Conservation (phyloP, 2,329 filamentous ascomycete species). For the Shiraia sp. region DNA sequence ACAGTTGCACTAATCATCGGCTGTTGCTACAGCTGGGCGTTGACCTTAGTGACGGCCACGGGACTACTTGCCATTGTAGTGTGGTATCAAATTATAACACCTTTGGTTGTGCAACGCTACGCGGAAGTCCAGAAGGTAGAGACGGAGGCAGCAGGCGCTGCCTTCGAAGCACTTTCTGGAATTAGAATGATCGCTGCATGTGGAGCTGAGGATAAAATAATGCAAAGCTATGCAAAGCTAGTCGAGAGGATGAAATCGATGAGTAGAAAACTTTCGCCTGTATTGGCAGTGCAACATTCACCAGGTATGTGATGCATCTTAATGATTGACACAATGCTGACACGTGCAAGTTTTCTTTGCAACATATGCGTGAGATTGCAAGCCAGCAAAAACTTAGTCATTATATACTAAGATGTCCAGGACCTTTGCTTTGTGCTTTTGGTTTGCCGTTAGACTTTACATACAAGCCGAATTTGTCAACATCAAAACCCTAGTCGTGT, state of each 20-base stretch:
- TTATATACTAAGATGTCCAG: conserved; percentile 9
- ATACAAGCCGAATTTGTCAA: background rate
- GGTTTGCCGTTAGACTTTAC: conserved; percentile 28
- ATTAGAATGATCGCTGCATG: conserved; percentile 31
- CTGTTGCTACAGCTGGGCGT: conserved; percentile 30
- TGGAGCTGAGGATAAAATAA: conserved; percentile 26
- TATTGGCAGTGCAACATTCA: conserved; percentile 24
- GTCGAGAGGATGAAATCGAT: conserved; percentile 8
- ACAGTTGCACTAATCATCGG: conserved; percentile 26
- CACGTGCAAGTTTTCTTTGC: conserved; percentile 22
- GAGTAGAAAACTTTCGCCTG: conserved; percentile 17
- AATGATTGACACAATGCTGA: background rate
- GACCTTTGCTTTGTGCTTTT: conserved; percentile 31
- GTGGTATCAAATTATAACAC: conserved; percentile 25
- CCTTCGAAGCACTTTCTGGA: conserved; percentile 20
- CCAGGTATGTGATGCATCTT: conserved; percentile 14
- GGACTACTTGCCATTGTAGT: conserved; percentile 25
- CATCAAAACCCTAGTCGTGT: conserved; percentile 4
- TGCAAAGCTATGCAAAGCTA: conserved; percentile 12
- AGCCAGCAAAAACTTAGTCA: no score
- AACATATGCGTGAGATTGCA: conserved; percentile 22
- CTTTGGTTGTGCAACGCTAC: conserved; percentile 18
- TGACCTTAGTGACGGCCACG: conserved; percentile 29
- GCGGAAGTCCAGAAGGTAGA: conserved; percentile 20
- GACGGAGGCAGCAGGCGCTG: conserved; percentile 21